These are phyloP conservation scores for Phialophora tarda DNA, from an alignment of 2,329 filamentous ascomycete genomes.

Conservation along the genomic window DNA sequence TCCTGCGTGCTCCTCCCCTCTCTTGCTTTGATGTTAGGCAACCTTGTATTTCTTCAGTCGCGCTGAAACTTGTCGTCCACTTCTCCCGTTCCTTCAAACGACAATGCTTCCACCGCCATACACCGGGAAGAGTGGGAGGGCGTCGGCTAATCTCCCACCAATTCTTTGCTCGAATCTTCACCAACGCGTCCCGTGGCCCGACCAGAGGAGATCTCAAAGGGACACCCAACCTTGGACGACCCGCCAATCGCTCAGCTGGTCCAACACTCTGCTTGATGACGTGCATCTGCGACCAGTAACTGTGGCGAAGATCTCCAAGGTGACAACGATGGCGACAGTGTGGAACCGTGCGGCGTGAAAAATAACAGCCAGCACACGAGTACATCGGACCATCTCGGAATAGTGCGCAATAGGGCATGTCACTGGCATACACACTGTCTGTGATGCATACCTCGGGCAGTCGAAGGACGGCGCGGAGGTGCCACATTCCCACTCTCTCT, in stretches of 20 bases:
- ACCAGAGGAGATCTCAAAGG: background rate
- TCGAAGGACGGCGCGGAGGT: background rate
- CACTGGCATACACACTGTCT: background rate
- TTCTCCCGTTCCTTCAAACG: background rate
- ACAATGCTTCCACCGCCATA: background rate
- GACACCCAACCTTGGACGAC: background rate
- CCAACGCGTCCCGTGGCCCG: too few species aligned
- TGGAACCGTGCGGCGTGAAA: background rate
- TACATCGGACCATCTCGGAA: background rate
- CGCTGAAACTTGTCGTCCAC: background rate
- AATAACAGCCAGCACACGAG: background rate
- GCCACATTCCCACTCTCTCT: background rate
- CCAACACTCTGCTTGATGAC: background rate
- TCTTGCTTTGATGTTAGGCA: background rate
- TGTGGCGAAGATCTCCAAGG: background rate
- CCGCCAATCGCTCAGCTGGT: background rate
- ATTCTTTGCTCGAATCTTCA: background rate
- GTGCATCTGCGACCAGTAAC: background rate
- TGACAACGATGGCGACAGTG: background rate
- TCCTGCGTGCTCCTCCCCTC: background rate
- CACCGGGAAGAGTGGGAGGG: background rate
- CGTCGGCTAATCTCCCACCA: background rate
- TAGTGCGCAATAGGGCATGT: background rate
- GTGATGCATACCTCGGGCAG: too few species aligned
- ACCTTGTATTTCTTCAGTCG: background rate